Percentiles rank a stretch among this genome's conserved stretches.
Evolutionary conservation across 768 basidiomycete species (phyloP).

Genomic region (Rhodotorula graminis): DNA sequence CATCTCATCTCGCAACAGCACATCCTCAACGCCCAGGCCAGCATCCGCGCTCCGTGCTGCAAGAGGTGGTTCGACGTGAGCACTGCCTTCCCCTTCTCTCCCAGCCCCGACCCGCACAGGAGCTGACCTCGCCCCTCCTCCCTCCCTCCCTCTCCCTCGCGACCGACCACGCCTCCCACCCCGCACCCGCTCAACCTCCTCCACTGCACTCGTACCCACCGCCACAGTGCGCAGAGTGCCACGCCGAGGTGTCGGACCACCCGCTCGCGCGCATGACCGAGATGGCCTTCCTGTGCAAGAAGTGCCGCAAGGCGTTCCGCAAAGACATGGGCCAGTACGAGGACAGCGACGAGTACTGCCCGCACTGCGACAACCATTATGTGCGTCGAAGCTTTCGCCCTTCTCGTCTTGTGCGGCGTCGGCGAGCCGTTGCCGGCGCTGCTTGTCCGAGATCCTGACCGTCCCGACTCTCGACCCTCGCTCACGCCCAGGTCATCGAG

Average conservation of each 20-base stretch:
- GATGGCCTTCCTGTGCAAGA: slow-evolving; percentile 79
- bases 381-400: slow-evolving; percentile 55
- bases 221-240: slow-evolving; percentile 75
- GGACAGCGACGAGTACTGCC: slow-evolving; percentile 96
- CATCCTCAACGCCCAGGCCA: slow-evolving; percentile 89
- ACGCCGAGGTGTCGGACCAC: slow-evolving; percentile 77
- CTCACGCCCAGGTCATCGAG: slow-evolving; percentile 65
- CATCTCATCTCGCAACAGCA: slow-evolving; percentile 59
- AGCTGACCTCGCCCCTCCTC: neutral
- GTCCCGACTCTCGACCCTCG: neutral
- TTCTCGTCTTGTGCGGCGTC: too few relatives aligned
- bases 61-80: slow-evolving; percentile 83
- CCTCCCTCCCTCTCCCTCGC: neutral
- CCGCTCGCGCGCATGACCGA: slow-evolving; percentile 68
- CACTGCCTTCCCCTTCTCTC: neutral
- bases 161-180: too few relatives aligned
- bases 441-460: too few relatives aligned
- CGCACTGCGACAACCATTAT: slow-evolving; percentile 97
- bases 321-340: slow-evolving; percentile 91
- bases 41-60: slow-evolving; percentile 95
- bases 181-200: neutral
- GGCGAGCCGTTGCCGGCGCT: neutral
- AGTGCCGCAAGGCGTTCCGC: slow-evolving; percentile 90
- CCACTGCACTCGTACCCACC: neutral
- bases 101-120: neutral